Base-by-base conservation (phyloP, 345 rosid species). In the Eucalyptus erythrocorys region DNA sequence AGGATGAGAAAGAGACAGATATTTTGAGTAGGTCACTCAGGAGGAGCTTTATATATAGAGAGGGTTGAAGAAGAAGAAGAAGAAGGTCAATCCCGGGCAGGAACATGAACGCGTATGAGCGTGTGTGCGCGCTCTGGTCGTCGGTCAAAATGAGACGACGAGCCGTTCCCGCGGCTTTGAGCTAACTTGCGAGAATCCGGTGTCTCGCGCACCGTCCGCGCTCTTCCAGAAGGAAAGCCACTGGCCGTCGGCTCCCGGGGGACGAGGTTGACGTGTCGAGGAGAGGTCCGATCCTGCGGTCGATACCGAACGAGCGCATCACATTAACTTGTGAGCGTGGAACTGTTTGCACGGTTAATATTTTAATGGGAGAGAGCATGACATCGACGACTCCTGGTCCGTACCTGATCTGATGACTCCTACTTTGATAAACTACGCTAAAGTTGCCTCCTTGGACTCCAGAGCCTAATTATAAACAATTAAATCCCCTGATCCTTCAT, bases 91-190 rank as follows among this genome's bases (percentile, higher is more conserved):
- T 81, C 37, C 48, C 12, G 24, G 26, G 55, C 37, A 50, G 26
- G 85, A 15, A 48, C 86, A 3, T 13, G 87, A 10, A 48, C 10
- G 22, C 21, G 87, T 1, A 40, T 34, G 57, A 51, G 57, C 10
- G 0, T 21, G 57, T 51, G 57, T 21, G 26, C 57, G 57, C 57
- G 57, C 57, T 22, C 51, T 32, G 59, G 87, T 89, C 89, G 47
- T 48, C 86, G 89, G 91, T 87, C 91, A 90, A 90, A 87, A 85
- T 87, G 79, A 6, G 87, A 85, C 89, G 26, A 68, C 87, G 37
- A 84, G 53, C 26, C 34, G 47, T 50, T 85, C 51, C 91, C 87
- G 87, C 89, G 87, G 89, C 86, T 57, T n/a, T 61, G n/a, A 43
- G 55, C 47, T 40, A 76, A 76, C 82, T 76, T 76, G 82, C 47